Conservation (phyloP, 129 eudicot genomes). For the Deinandra increscens region DNA sequence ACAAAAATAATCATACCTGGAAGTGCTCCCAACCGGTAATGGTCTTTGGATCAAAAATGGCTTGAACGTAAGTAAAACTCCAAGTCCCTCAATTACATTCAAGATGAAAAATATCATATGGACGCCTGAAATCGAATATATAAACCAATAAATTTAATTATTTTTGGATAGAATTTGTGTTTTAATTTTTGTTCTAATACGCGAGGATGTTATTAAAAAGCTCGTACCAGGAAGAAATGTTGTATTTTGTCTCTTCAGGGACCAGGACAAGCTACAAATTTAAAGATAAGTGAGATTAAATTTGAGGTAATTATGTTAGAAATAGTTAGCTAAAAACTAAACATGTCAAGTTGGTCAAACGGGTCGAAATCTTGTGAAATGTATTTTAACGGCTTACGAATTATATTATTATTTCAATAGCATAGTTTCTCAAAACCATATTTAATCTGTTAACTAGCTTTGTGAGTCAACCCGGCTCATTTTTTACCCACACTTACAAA, state of each 20-base stretch:
- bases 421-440: no score
- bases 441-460: not conserved
- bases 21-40: conserved; percentile 21
- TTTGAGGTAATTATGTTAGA: not conserved
- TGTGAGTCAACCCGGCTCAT: not conserved
- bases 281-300: not conserved
- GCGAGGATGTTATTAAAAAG: not conserved
- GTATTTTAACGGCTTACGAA: not conserved
- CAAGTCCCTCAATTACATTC: conserved; percentile 52
- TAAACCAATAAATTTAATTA: no score
- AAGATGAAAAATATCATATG: conserved; percentile 62
- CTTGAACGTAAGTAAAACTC: conserved; percentile 58
- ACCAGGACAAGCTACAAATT: conserved; percentile 66
- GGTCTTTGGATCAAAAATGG: conserved; percentile 49
- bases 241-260: conserved; percentile 54
- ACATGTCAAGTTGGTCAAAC: not conserved
- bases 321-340: not conserved
- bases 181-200: no score
- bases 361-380: not conserved
- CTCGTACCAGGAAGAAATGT: conserved; percentile 60
- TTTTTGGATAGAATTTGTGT: no score
- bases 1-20: no score
- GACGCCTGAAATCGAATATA: conserved; percentile 47
- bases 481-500: not conserved
- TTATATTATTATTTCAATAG: no score